Base-by-base conservation (phyloP, 345 rosid species). In the Ceriops decandra region DNA sequence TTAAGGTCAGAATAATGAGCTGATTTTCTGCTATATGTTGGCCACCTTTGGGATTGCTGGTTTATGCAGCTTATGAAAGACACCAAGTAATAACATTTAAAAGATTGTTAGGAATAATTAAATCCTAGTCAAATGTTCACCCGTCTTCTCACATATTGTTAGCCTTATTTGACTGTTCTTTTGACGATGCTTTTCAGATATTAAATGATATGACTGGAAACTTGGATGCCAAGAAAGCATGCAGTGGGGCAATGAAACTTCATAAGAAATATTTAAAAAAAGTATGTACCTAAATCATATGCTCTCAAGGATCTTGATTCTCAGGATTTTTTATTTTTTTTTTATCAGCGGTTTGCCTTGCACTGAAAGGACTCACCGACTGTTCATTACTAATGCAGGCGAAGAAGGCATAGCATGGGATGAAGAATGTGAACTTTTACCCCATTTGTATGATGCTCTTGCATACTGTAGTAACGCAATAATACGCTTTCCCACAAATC, bases 261-360 rank as follows among this genome's bases (percentile, higher is more conserved):
- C 99, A 95, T 77, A 95, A 91, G 84, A 95, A 95, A 67, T 95
- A 95, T 68, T 77, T 95, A 32, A 91, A 83, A 67, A 91, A 88
- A 92, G 97, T 90, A 71, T 13, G 24, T 21, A 9, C 69, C 67
- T 57, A 46, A 21, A 19, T 53, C 30, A 19, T 19, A n/a, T 63
- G 35, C 17, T 74, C 32, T 4, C 33, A 51, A 60, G n/a, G 31
- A 63, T 13, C 49, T 42, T 42, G 1, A 13, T 42, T 42, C 6
- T 5, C 19, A 7, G 58, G 42, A 52, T 31, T 17, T 19, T 22
- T 22, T n/a, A n/a, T n/a, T 22, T 22, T 22, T 28, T 7, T n/a
- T 7, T 31, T 31, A 52, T 33, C 36, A 1, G 15, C 31, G 47
- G 30, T 56, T 59, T 42, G 57, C 28, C 59, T 11, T 21, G 21